Conservation (phyloP, 306 rosid genomes). For the Ormosia semicastrata region DNA sequence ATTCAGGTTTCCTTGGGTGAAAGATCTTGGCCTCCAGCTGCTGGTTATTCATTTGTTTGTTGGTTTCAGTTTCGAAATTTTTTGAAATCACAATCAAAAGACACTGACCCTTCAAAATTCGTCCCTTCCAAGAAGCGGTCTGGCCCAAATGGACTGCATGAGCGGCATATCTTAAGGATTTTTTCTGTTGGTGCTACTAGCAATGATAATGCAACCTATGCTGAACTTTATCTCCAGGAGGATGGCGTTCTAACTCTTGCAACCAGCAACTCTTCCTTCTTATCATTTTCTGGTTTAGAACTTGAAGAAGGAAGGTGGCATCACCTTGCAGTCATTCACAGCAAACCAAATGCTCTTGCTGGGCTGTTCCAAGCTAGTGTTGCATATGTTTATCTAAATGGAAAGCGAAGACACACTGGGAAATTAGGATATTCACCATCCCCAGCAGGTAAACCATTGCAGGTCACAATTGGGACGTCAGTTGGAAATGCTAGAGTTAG, state of each 20-base stretch:
- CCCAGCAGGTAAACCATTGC: slow-evolving; percentile 88
- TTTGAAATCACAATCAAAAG: slow-evolving; percentile 71
- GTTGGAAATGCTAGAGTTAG: slow-evolving; percentile 72
- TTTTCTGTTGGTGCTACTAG: slow-evolving; percentile 92
- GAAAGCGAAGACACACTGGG: slow-evolving; percentile 94
- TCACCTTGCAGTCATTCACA: slow-evolving; percentile 97
- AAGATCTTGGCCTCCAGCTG: slow-evolving; percentile 99
- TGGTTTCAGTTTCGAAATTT: slow-evolving; percentile 95
- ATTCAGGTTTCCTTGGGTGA: slow-evolving; percentile 99
- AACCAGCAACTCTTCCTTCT: slow-evolving; percentile 79
- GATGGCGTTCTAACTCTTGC: slow-evolving; percentile 96
- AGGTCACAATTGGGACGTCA: slow-evolving; percentile 87
- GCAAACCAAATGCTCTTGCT: slow-evolving; percentile 99
- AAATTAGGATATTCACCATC: slow-evolving; percentile 97
- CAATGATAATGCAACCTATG: slow-evolving; percentile 70
- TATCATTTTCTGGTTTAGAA: slow-evolving; percentile 91
- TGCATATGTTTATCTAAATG: slow-evolving; percentile 94
- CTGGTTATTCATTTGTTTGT: slow-evolving; percentile 98
- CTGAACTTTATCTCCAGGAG: slow-evolving; percentile 93
- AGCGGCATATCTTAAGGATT: slow-evolving; percentile 59
- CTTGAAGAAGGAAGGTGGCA: slow-evolving; percentile 99
- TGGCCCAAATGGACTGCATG: slow-evolving; percentile 52
- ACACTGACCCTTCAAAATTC: slow-evolving; percentile 62
- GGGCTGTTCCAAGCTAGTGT: slow-evolving; percentile 98
- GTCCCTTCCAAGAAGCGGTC: slow-evolving; percentile 60